A percentile compares a stretch with the other conserved stretches of the same genome.
phyloP scores from a whole-genome alignment of 2,329 filamentous ascomycete genomes.

The Tolypocladium amazonense region DNA sequence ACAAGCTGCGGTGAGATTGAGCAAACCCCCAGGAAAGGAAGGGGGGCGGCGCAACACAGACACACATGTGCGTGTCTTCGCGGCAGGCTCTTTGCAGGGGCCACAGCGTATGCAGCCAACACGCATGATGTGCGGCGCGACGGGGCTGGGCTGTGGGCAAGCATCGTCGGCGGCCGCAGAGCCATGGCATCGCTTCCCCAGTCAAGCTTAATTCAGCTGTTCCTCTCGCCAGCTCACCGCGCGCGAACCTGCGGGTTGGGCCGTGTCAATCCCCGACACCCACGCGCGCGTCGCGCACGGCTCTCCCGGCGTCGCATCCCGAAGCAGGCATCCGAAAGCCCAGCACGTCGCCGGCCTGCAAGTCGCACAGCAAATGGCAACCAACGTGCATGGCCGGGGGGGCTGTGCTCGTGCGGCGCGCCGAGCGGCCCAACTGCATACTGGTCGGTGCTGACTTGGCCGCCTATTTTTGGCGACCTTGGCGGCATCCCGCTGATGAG shows the following conservation, averaged over 20 bases:
- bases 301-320: not conserved
- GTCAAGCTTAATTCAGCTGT: not conserved
- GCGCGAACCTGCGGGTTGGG: not conserved
- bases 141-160: not conserved
- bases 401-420: not conserved
- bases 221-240: not conserved
- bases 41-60: not conserved
- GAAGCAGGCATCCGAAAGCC: not conserved
- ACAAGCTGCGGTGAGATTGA: not conserved
- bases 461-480: not conserved
- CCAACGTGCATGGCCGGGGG: not conserved
- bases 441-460: not conserved
- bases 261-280: not conserved
- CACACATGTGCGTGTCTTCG: not conserved
- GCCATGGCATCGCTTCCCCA: not conserved
- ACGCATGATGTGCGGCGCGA: not conserved
- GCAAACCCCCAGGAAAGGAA: not conserved
- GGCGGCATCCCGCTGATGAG: not conserved
- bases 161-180: too few species aligned
- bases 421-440: not conserved
- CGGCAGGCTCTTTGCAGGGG: not conserved
- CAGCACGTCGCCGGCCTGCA: not conserved
- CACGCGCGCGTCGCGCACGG: not conserved
- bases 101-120: not conserved
- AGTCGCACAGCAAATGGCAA: not conserved